Conservation (phyloP, 1,284 basidiomycete genomes). For the Lignosus rhinocerotis region DNA sequence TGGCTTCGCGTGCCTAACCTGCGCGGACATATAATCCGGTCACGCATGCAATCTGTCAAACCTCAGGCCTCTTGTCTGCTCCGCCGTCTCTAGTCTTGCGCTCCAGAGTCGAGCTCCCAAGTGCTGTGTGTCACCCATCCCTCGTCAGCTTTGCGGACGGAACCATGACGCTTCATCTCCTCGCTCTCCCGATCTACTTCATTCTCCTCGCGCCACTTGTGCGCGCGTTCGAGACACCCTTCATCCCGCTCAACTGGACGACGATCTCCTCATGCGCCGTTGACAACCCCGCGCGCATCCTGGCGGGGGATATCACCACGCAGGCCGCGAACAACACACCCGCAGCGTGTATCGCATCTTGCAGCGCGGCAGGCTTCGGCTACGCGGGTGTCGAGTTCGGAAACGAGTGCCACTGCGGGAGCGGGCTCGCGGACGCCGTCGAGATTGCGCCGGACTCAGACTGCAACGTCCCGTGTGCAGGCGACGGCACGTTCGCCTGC, state of each 20-base stretch:
- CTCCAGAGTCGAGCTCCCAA: background rate
- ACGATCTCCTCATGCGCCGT: conserved; percentile 16
- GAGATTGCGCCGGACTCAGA: conserved; percentile 10
- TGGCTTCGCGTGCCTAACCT: background rate
- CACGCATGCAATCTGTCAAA: background rate
- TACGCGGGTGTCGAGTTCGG: conserved; percentile 29
- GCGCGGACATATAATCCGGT: background rate
- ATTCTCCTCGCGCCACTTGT: background rate
- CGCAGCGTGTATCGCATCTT: conserved; percentile 22
- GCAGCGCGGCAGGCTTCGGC: conserved; percentile 20
- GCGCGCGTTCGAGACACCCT: conserved; percentile 7
- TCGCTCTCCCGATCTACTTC: background rate
- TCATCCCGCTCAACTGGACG: conserved; percentile 20
- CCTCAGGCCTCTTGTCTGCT: background rate
- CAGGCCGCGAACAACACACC: conserved; percentile 24
- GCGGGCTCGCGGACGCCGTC: conserved; percentile 17
- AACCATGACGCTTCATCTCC: background rate
- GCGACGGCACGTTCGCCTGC: conserved; percentile 17
- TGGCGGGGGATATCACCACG: conserved; percentile 17
- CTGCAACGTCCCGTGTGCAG: conserved; percentile 27
- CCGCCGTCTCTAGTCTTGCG: background rate
- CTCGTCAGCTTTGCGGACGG: background rate
- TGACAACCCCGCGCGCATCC: conserved; percentile 21
- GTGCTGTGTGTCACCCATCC: background rate
- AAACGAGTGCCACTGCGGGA: conserved; percentile 29